These are phyloP conservation scores for Fraxinus xanthoxyloides DNA, from an alignment of 305 asterid species.

Conservation along the genomic window DNA sequence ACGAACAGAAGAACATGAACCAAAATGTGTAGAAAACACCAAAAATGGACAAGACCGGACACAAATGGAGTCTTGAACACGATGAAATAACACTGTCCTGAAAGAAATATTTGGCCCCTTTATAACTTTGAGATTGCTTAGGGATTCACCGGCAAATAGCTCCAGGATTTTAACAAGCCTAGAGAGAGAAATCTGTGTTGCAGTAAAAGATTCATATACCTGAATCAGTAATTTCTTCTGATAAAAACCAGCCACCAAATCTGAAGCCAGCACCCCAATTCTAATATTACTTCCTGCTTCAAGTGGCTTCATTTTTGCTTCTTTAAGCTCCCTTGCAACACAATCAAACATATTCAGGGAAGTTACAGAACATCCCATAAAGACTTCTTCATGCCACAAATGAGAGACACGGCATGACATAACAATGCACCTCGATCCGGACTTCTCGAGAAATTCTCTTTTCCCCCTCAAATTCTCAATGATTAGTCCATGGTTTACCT, in stretches of 20 bases:
- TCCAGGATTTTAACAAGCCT: no score
- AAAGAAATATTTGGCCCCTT: not conserved
- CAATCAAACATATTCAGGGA: conserved; percentile 23
- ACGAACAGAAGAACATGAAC: not conserved
- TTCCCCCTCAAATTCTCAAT: conserved; percentile 21
- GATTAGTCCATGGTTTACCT: not conserved
- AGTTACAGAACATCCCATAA: conserved; percentile 21
- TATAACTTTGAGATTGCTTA: no score
- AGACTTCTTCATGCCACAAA: conserved; percentile 22
- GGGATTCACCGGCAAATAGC: no score
- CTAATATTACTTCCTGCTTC: conserved; percentile 17
- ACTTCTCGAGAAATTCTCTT: conserved; percentile 26
- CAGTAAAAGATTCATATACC: conserved; percentile 16
- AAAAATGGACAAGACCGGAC: not conserved
- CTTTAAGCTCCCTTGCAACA: conserved; percentile 24
- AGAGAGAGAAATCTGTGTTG: not conserved
- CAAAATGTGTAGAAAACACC: not conserved
- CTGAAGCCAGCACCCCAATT: conserved; percentile 24
- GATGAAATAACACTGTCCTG: not conserved
- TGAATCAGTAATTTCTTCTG: conserved; percentile 21
- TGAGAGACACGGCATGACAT: conserved; percentile 30
- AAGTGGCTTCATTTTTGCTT: conserved; percentile 29
- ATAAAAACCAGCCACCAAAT: conserved; percentile 18
- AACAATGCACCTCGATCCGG: conserved; percentile 29
- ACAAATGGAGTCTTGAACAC: not conserved